Percentiles rank a stretch among this genome's conserved stretches.
Conservation (phyloP, 2,329 filamentous ascomycete species). For the Fusarium tanahbumbuense region DNA sequence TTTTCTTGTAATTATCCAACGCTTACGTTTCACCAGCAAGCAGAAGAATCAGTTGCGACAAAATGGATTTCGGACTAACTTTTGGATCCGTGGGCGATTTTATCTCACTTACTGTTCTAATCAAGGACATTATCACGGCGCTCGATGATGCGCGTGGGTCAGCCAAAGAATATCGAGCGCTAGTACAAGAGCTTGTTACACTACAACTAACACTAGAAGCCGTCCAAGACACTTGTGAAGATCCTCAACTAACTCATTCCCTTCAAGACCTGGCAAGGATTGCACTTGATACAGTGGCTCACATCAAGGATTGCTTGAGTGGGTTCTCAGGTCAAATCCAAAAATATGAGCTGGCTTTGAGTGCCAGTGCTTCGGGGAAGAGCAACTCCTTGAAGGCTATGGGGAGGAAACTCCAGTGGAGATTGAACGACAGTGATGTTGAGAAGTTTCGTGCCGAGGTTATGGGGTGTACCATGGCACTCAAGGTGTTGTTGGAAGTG, state of each 20-base stretch:
- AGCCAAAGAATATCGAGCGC: neutral
- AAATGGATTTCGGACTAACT: neutral
- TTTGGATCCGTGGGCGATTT: neutral
- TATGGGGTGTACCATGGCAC: neutral
- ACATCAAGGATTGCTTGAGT: neutral
- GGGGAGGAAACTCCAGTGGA: neutral
- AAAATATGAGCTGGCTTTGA: neutral
- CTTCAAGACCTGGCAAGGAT: neutral
- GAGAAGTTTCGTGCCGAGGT: neutral
- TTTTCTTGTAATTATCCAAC: neutral
- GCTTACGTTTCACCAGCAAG: neutral
- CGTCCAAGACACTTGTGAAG: accelerated
- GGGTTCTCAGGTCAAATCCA: neutral
- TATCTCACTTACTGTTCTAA: neutral
- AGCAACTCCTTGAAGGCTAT: neutral
- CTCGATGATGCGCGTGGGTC: neutral
- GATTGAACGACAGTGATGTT: neutral
- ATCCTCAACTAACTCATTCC: neutral
- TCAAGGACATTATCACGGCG: neutral
- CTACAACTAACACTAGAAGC: neutral
- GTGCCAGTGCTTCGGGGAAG: accelerated
- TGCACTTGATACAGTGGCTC: neutral
- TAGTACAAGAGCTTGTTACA: neutral
- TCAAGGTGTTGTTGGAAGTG: neutral
- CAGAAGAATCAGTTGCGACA: neutral